phyloP scores from a whole-genome alignment of 2,329 filamentous ascomycete genomes.

The Blumeriella jaapii region DNA sequence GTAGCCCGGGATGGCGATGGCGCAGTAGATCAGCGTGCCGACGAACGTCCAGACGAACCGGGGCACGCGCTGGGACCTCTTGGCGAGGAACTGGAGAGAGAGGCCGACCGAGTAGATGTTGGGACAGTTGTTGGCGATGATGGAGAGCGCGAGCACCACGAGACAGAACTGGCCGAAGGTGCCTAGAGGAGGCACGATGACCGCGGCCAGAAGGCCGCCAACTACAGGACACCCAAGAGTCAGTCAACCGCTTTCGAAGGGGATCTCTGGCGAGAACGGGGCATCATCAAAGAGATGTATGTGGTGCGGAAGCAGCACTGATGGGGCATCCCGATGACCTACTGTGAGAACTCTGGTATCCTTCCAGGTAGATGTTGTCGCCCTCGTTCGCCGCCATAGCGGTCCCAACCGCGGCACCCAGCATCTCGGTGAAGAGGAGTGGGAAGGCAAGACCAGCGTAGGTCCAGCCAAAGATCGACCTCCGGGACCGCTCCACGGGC shows the following conservation, averaged over 20 bases:
- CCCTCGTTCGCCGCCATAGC: constrained; percentile 44
- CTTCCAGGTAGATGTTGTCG: constrained; percentile 41
- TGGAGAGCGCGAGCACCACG: constrained; percentile 52
- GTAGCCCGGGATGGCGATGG: constrained; percentile 60
- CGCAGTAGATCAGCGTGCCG: constrained; percentile 52
- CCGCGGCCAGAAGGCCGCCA: constrained; percentile 55
- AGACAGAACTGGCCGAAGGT: constrained; percentile 64
- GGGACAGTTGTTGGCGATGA: constrained; percentile 60
- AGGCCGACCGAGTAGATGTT: constrained; percentile 63
- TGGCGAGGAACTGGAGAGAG: constrained; percentile 52
- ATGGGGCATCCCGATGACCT: no score
- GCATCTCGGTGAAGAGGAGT: constrained; percentile 62
- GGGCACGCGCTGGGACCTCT: constrained; percentile 47
- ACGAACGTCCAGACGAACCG: constrained; percentile 57
- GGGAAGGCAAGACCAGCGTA: constrained; percentile 59
- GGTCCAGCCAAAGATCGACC: constrained; percentile 57
- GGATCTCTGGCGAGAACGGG: no score
- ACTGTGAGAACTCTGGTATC: constrained; percentile 44
- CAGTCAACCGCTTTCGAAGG: no score
- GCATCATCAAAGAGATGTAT: no score
- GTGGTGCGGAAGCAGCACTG: no score
- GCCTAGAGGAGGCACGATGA: constrained; percentile 51
- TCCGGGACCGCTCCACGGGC: constrained; percentile 45
- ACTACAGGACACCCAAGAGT: no score
- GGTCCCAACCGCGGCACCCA: constrained; percentile 59